Percentiles rank a stretch among this genome's conserved stretches.
These are phyloP conservation scores for Phialophora expanda DNA, from an alignment of 2,329 filamentous ascomycete genomes.

Conservation along the genomic window DNA sequence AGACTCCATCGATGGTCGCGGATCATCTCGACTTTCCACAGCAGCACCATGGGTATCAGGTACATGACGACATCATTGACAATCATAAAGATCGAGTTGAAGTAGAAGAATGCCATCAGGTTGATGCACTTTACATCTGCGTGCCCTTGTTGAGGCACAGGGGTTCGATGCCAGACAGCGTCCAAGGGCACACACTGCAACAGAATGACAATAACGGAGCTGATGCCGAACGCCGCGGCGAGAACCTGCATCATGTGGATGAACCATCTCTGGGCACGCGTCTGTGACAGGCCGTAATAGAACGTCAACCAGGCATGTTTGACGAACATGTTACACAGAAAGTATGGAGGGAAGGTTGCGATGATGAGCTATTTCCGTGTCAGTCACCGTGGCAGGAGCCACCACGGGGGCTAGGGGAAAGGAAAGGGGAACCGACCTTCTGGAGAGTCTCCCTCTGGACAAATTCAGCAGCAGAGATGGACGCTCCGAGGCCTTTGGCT, in stretches of 20 bases:
- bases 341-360: constrained; percentile 33
- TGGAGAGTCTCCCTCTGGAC: constrained; percentile 23
- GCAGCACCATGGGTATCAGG: constrained; percentile 29
- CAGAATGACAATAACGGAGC: constrained; percentile 30
- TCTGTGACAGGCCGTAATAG: constrained; percentile 34
- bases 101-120: constrained; percentile 32
- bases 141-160: background rate
- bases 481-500: constrained; percentile 32
- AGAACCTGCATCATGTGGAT: constrained; percentile 33
- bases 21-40: constrained; percentile 34
- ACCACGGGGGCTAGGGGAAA: background rate
- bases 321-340: constrained; percentile 37
- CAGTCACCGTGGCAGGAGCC: constrained; percentile 8
- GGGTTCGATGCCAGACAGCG: constrained; percentile 17
- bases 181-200: constrained; percentile 31
- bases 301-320: constrained; percentile 37
- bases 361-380: constrained; percentile 29
- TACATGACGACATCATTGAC: constrained; percentile 34
- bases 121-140: constrained; percentile 28
- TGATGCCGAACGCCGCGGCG: constrained; percentile 30
- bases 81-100: constrained; percentile 34
- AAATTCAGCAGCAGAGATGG: constrained; percentile 29
- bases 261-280: constrained; percentile 27
- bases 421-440: constrained; percentile 23
- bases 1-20: constrained; percentile 28